Conservation (phyloP, 2,329 filamentous ascomycete genomes). For the Colletotrichum viniferum region DNA sequence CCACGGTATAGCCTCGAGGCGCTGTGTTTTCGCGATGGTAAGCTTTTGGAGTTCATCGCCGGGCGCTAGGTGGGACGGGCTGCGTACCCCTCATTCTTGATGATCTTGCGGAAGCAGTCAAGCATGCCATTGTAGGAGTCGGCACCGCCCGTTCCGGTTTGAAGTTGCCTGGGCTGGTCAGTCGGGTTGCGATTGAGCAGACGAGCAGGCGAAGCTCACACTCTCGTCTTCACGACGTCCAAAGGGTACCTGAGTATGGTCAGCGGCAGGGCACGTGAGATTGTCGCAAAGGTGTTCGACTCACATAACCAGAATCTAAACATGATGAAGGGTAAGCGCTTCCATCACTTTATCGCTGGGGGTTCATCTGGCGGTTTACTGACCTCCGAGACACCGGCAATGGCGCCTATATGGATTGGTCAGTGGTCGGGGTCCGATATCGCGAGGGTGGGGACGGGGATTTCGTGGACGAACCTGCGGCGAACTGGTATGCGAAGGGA, state of each 20-base stretch:
- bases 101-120: slow-evolving; percentile 97
- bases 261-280: slow-evolving; percentile 22
- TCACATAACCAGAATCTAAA: slow-evolving; percentile 86
- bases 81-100: slow-evolving; percentile 88
- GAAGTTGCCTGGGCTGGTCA: slow-evolving; percentile 72
- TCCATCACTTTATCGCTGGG: slow-evolving; percentile 16
- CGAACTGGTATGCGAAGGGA: slow-evolving; percentile 94
- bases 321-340: slow-evolving; percentile 24
- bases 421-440: slow-evolving; percentile 28
- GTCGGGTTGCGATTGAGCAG: slow-evolving; percentile 11
- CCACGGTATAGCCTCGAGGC: slow-evolving; percentile 93
- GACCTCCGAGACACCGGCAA: slow-evolving; percentile 97
- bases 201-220: slow-evolving; percentile 62
- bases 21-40: slow-evolving; percentile 45
- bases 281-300: slow-evolving; percentile 29
- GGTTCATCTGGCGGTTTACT: slow-evolving; percentile 38
- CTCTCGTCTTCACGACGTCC: slow-evolving; percentile 97
- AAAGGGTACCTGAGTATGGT: slow-evolving; percentile 81
- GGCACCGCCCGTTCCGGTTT: slow-evolving; percentile 76
- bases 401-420: slow-evolving; percentile 66
- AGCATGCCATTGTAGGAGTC: slow-evolving; percentile 97
- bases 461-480: slow-evolving; percentile 68
- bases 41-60: neutral
- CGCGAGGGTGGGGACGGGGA: slow-evolving; percentile 24
- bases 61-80: neutral